Conservation (phyloP, 2,329 filamentous ascomycete species). For the Colletotrichum tropicicola region DNA sequence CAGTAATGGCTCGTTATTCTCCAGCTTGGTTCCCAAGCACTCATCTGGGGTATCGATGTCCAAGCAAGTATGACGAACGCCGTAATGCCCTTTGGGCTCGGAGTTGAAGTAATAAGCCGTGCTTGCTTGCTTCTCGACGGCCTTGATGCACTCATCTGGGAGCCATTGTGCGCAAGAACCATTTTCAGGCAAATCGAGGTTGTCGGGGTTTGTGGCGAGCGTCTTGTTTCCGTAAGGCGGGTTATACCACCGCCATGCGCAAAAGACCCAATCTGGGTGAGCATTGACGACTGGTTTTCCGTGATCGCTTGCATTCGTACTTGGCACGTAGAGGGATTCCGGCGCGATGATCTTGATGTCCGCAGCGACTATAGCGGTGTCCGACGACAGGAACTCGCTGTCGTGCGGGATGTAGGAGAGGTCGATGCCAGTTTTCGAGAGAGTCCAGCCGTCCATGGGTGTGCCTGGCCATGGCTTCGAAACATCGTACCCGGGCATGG, state of each 20-base stretch:
- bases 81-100: neutral
- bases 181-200: neutral
- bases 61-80: neutral
- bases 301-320: neutral
- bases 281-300: neutral
- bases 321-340: neutral
- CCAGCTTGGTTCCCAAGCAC: neutral
- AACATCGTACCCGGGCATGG: neutral
- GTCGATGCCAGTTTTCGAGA: neutral
- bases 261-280: neutral
- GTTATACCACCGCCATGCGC: conserved; percentile 2
- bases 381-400: neutral
- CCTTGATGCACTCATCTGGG: neutral
- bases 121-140: neutral
- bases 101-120: neutral
- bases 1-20: neutral
- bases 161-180: conserved; percentile 2
- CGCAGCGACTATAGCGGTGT: neutral
- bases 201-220: neutral
- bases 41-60: neutral
- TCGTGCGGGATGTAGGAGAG: neutral
- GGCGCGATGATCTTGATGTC: conserved; percentile 5
- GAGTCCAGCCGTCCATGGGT: neutral
- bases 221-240: neutral
- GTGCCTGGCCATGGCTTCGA: neutral